phyloP scores from a whole-genome alignment of 2,329 filamentous ascomycete genomes.

The Fusarium brevicatenulatum region DNA sequence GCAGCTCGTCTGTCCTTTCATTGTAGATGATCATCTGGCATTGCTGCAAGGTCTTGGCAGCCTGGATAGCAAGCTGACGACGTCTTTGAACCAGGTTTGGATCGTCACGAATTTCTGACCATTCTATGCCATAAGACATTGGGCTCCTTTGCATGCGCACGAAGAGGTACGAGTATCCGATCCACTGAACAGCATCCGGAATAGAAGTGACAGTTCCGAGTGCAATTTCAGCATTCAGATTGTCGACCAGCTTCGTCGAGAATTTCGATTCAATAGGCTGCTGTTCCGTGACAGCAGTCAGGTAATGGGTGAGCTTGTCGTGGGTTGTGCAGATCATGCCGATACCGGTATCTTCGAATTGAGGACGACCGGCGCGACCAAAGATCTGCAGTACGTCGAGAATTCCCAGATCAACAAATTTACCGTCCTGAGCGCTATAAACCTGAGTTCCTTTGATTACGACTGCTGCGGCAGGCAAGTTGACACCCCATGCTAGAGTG shows the following conservation, averaged over 20 bases:
- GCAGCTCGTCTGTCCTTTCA: slow-evolving; percentile 89
- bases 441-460: slow-evolving; percentile 98
- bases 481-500: slow-evolving; percentile 98
- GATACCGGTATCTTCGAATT: slow-evolving; percentile 97
- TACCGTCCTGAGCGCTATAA: slow-evolving; percentile 95
- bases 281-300: slow-evolving; percentile 93
- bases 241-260: slow-evolving; percentile 92
- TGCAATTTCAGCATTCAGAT: slow-evolving; percentile 93
- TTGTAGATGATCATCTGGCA: slow-evolving; percentile 99
- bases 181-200: slow-evolving; percentile 92
- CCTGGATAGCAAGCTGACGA: slow-evolving; percentile 86
- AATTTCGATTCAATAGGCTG: slow-evolving; percentile 98
- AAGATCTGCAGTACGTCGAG: slow-evolving; percentile 98
- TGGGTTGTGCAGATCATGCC: slow-evolving; percentile 98
- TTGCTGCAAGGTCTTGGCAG: slow-evolving; percentile 85
- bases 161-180: slow-evolving; percentile 97
- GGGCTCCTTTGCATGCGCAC: slow-evolving; percentile 96
- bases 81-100: slow-evolving; percentile 87
- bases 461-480: slow-evolving; percentile 94
- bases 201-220: slow-evolving; percentile 96
- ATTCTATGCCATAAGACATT: slow-evolving; percentile 93
- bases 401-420: slow-evolving; percentile 95
- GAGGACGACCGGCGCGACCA: slow-evolving; percentile 94
- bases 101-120: slow-evolving; percentile 88
- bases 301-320: slow-evolving; percentile 91